Conservation (phyloP, 257 asterid species). For the Euphrasia confusa region DNA sequence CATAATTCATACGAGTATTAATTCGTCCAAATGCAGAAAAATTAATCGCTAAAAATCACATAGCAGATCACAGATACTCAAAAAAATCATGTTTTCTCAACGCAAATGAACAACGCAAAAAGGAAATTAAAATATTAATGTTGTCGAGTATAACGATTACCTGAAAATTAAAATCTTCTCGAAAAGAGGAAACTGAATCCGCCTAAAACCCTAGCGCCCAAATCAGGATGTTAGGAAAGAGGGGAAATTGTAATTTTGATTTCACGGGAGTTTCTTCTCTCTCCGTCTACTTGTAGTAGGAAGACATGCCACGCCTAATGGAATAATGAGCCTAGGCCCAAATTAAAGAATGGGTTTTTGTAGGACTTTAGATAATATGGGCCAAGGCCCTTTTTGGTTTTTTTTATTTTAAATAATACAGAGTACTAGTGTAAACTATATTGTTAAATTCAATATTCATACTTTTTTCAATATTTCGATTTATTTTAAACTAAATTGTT, state of each 20-base stretch:
- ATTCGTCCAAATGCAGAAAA: not conserved
- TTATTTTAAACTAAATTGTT: too few species aligned
- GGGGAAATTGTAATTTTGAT: constrained; percentile 1
- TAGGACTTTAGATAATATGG: not conserved
- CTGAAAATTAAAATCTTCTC: not conserved
- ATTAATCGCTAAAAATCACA: too few species aligned
- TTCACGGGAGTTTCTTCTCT: not conserved
- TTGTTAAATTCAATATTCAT: too few species aligned
- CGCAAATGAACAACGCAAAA: not conserved
- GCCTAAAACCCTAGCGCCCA: constrained; percentile 12
- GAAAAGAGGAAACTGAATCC: not conserved
- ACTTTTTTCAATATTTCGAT: too few species aligned
- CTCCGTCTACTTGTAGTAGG: not conserved
- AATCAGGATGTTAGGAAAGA: not conserved
- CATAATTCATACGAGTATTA: not conserved
- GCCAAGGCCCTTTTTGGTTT: not conserved
- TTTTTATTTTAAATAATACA: too few species aligned
- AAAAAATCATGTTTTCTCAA: not conserved
- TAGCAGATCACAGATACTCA: too few species aligned
- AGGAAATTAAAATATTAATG: not conserved
- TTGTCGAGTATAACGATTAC: constrained; percentile 10
- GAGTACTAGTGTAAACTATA: too few species aligned
- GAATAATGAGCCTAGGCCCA: not conserved
- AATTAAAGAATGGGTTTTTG: not conserved
- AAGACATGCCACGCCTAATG: not conserved